Percentiles rank a stretch among this genome's conserved stretches.
Conservation (phyloP, 768 basidiomycete species). For the Mycena rosella region DNA sequence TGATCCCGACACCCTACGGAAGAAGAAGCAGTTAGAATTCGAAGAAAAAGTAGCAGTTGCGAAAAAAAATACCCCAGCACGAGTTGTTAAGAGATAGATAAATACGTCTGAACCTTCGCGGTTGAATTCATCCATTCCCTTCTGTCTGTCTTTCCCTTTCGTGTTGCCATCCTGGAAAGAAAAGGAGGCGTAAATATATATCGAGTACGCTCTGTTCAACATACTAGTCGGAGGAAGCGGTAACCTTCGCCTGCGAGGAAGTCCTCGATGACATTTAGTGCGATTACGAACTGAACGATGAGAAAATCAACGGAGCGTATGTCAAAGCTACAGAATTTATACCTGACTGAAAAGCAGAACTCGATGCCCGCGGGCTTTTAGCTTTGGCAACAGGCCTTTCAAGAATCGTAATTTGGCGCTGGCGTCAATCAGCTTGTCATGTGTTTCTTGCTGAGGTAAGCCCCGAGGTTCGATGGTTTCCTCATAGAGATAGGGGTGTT, state of each 20-base stretch:
- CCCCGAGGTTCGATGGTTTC: conserved; percentile 82
- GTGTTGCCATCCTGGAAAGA: conserved; percentile 87
- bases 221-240: conserved; percentile 83
- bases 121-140: conserved; percentile 96
- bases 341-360: conserved; percentile 95
- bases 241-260: conserved; percentile 86
- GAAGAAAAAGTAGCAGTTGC: background rate
- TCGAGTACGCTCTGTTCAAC: conserved; percentile 31
- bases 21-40: conserved; percentile 3
- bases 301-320: conserved; percentile 10
- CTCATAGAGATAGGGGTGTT: conserved; percentile 91
- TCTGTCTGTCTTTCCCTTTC: conserved; percentile 87
- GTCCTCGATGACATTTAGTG: conserved; percentile 89
- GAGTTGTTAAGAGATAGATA: conserved; percentile 91
- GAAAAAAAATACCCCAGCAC: conserved; percentile 74
- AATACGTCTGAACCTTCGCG: conserved; percentile 87
- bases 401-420: conserved; percentile 90
- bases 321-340: background rate
- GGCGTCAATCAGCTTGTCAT: conserved; percentile 84
- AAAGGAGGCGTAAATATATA: background rate
- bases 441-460: conserved; percentile 68
- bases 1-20: conserved; percentile 86
- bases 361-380: conserved; percentile 88
- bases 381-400: conserved; percentile 81
- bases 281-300: conserved; percentile 81